A percentile compares a stretch with the other conserved stretches of the same genome.
phyloP scores from a whole-genome alignment of 2,329 filamentous ascomycete genomes.

The Aphanocladium album region DNA sequence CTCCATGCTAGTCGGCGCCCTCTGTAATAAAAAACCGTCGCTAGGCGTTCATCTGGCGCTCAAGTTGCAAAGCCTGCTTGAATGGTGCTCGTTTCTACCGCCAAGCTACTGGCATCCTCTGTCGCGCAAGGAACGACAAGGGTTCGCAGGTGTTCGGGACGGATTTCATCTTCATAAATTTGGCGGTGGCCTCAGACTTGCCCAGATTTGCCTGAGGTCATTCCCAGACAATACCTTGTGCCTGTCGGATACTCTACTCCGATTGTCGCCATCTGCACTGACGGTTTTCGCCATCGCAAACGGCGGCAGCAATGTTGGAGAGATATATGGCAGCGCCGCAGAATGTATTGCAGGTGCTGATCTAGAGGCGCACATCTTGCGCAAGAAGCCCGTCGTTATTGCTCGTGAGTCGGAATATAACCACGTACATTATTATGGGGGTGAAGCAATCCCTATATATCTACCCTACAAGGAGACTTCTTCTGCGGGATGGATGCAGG shows the following conservation, averaged over 20 bases:
- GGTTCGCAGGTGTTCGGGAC: constrained; percentile 6
- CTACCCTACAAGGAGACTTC: background rate
- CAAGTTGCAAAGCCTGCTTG: constrained; percentile 9
- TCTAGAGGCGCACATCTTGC: constrained; percentile 25
- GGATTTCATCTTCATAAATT: constrained; percentile 1
- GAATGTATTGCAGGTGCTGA: constrained; percentile 21
- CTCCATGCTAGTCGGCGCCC: background rate
- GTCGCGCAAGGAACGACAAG: constrained; percentile 8
- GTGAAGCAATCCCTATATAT: background rate
- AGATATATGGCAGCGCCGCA: no score
- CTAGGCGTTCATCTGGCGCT: background rate
- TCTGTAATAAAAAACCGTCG: background rate
- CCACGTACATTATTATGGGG: background rate
- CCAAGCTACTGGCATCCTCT: background rate
- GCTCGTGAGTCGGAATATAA: background rate
- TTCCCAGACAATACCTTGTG: constrained; percentile 34
- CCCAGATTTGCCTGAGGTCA: constrained; percentile 27
- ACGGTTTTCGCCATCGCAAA: constrained; percentile 32
- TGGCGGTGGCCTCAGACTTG: constrained; percentile 8
- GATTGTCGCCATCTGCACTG: constrained; percentile 43
- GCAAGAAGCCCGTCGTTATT: no score
- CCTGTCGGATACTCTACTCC: constrained; percentile 45
- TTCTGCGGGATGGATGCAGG: background rate
- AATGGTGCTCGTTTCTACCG: background rate
- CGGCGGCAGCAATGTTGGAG: constrained; percentile 21